phyloP scores from a whole-genome alignment of 1,139 yeast genomes.

The Taphrina flavorubra region DNA sequence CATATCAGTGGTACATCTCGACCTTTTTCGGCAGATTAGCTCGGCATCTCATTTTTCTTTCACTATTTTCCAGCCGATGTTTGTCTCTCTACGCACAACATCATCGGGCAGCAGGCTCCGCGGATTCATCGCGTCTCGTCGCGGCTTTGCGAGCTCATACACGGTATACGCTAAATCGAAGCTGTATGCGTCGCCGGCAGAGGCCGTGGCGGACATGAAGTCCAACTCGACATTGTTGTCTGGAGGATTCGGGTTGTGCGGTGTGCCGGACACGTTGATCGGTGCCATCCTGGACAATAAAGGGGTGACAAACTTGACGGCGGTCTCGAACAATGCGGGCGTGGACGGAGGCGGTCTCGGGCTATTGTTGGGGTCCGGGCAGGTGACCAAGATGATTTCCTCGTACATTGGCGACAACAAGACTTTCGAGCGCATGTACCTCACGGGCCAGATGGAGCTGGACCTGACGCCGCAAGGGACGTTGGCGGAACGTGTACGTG shows the following conservation, averaged over 20 bases:
- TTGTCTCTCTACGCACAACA: not conserved
- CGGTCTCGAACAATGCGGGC: slow-evolving; percentile 62
- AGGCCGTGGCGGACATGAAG: slow-evolving; percentile 52
- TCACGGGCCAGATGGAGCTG: slow-evolving; percentile 57
- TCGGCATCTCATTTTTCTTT: no score
- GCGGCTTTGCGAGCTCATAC: slow-evolving; percentile 1
- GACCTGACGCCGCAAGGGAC: slow-evolving; percentile 62
- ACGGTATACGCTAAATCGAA: slow-evolving; percentile 7
- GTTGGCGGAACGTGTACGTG: slow-evolving; percentile 59
- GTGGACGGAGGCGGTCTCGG: slow-evolving; percentile 58
- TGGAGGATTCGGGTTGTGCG: slow-evolving; percentile 61
- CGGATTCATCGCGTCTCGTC: not conserved
- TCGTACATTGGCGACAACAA: slow-evolving; percentile 60
- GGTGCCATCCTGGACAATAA: slow-evolving; percentile 53
- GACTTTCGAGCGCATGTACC: slow-evolving; percentile 56
- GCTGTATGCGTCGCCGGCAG: slow-evolving; percentile 48
- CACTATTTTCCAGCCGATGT: not conserved
- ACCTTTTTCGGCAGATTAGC: no score
- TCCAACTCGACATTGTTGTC: slow-evolving; percentile 55
- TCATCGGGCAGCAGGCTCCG: not conserved
- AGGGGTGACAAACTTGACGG: slow-evolving; percentile 54
- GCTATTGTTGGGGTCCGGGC: slow-evolving; percentile 56
- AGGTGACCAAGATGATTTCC: slow-evolving; percentile 58
- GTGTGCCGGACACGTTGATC: slow-evolving; percentile 59
- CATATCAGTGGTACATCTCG: no score